Conservation (phyloP, 768 basidiomycete genomes). For the Mycena maculata region DNA sequence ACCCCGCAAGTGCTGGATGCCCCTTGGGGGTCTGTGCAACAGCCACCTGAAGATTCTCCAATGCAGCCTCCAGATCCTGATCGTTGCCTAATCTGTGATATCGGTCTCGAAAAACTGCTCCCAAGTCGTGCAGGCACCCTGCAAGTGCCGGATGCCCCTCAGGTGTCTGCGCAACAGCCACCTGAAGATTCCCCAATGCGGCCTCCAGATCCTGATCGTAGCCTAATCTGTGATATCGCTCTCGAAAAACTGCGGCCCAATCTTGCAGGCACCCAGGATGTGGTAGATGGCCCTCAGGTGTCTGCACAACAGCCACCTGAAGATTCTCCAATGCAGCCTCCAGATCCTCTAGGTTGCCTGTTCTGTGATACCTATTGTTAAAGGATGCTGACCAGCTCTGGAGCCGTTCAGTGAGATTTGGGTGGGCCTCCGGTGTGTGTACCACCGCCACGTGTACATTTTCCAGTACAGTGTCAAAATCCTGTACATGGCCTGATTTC, state of each 20-base stretch:
- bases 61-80: too few species aligned
- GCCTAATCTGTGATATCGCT: too few species aligned
- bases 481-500: background rate
- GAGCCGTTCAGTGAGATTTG: background rate
- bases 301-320: background rate
- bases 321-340: background rate
- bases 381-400: background rate
- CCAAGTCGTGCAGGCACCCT: too few species aligned
- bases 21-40: too few species aligned
- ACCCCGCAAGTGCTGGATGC: too few species aligned
- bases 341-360: background rate
- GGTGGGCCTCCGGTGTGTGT: background rate
- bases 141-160: too few species aligned
- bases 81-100: too few species aligned
- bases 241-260: background rate
- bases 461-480: background rate
- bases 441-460: background rate
- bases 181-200: too few species aligned
- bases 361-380: too few species aligned
- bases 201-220: background rate
- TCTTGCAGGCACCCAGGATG: background rate
- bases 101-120: too few species aligned
- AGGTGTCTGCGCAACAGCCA: too few species aligned
- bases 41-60: too few species aligned
- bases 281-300: background rate